phyloP scores from a whole-genome alignment of 768 basidiomycete species.

The Collybia sp. region DNA sequence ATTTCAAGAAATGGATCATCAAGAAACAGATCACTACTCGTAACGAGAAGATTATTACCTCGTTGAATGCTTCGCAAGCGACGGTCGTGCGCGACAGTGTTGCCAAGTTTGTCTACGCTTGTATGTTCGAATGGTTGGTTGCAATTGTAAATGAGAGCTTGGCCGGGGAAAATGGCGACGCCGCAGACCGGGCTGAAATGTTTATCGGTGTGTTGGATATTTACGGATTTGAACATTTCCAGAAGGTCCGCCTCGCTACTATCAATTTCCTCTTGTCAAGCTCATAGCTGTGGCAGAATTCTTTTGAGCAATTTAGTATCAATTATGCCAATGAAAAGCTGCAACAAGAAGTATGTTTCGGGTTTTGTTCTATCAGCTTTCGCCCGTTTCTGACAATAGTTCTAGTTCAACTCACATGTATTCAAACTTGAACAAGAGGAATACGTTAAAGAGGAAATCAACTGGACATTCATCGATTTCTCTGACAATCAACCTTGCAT shows the following conservation, averaged over 20 bases:
- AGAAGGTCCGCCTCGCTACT: conserved; percentile 53
- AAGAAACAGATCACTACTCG: conserved; percentile 97
- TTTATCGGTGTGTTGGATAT: conserved; percentile 99
- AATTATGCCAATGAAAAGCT: conserved; percentile 99
- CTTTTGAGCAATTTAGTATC: conserved; percentile 98
- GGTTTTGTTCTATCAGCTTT: not conserved
- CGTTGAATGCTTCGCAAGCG: conserved; percentile 83
- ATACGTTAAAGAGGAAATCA: conserved; percentile 96
- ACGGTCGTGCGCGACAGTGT: conserved; percentile 94
- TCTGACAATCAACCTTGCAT: conserved; percentile 99
- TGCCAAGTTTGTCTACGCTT: conserved; percentile 98
- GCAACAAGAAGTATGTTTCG: conserved; percentile 82
- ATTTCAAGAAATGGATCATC: conserved; percentile 98
- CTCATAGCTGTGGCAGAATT: conserved; percentile 45
- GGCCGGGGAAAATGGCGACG: conserved; percentile 92
- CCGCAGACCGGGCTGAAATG: conserved; percentile 88
- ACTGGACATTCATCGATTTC: conserved; percentile 99
- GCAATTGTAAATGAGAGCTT: conserved; percentile 96
- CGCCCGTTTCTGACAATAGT: conserved; percentile 7
- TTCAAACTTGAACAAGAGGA: conserved; percentile 99
- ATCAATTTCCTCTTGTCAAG: not conserved
- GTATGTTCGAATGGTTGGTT: conserved; percentile 98
- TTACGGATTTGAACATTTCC: conserved; percentile 96
- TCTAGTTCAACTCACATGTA: conserved; percentile 96
- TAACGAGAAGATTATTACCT: conserved; percentile 91